Conservation (phyloP, 306 rosid species). For the Vigna trinervia region DNA sequence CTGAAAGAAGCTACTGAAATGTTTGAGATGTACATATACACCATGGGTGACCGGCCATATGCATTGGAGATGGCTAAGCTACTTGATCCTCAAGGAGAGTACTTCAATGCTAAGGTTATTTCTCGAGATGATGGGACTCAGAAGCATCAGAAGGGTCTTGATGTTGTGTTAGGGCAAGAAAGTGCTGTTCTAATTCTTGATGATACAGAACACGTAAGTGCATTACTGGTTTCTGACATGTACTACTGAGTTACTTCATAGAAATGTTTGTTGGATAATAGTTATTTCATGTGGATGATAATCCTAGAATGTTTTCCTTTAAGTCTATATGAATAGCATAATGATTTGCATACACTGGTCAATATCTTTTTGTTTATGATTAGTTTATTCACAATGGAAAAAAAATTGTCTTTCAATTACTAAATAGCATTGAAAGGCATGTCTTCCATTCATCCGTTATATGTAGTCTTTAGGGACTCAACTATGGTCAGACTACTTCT, state of each 20-base stretch:
- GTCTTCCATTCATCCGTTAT: neutral
- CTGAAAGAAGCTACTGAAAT: constrained; percentile 75
- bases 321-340: neutral
- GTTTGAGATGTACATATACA: constrained; percentile 89
- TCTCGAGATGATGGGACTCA: constrained; percentile 95
- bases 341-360: neutral
- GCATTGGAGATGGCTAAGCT: constrained; percentile 90
- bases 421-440: constrained; percentile 1
- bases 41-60: constrained; percentile 91
- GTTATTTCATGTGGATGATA: constrained; percentile 30
- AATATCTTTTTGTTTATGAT: constrained; percentile 1
- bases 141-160: constrained; percentile 90
- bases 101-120: constrained; percentile 73
- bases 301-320: neutral
- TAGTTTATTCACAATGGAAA: constrained; percentile 4
- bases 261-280: constrained; percentile 26
- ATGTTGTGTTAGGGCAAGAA: constrained; percentile 86
- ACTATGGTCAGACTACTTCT: constrained; percentile 5
- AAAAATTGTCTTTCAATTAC: neutral
- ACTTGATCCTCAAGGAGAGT: constrained; percentile 82
- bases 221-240: constrained; percentile 23
- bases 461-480: neutral
- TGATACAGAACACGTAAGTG: constrained; percentile 87
- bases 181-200: constrained; percentile 90
- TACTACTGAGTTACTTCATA: constrained; percentile 21